Conservation (phyloP, 495 filamentous ascomycete genomes). For the Stereocaulon alpinum region DNA sequence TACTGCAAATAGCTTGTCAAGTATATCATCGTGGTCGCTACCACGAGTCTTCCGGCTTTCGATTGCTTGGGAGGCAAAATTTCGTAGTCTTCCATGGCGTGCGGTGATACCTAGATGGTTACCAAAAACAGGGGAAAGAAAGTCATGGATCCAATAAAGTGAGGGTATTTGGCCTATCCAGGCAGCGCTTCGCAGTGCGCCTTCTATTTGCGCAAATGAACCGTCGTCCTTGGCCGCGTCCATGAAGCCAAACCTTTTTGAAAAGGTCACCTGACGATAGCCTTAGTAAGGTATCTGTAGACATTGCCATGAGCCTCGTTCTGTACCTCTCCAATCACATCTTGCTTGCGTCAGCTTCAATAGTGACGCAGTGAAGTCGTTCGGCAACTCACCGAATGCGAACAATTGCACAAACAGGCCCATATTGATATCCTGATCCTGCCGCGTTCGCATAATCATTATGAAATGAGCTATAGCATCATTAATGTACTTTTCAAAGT, state of each 20-base stretch:
- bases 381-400: conserved; percentile 25
- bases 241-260: conserved; percentile 47
- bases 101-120: conserved; percentile 25
- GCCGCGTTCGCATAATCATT: conserved; percentile 17
- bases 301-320: neutral
- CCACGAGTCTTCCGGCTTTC: conserved; percentile 5
- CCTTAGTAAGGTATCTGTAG: neutral
- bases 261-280: conserved; percentile 31
- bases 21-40: conserved; percentile 31
- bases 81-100: conserved; percentile 26
- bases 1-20: conserved; percentile 38
- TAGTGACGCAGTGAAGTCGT: neutral
- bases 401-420: conserved; percentile 29
- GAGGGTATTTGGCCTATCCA: conserved; percentile 27
- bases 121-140: conserved; percentile 16
- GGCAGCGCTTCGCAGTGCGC: conserved; percentile 20
- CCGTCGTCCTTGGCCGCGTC: conserved; percentile 40
- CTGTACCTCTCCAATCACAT: conserved; percentile 45
- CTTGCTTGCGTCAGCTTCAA: conserved; percentile 17
- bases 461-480: conserved; percentile 23
- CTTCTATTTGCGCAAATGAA: conserved; percentile 23
- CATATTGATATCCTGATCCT: conserved; percentile 23
- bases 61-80: conserved; percentile 23
- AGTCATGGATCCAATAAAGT: conserved; percentile 27
- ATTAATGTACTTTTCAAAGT: conserved; percentile 27